Percentiles rank a stretch among this genome's conserved stretches.
phyloP scores from a whole-genome alignment of 805 yeast species.

The Millerozyma acaciae region DNA sequence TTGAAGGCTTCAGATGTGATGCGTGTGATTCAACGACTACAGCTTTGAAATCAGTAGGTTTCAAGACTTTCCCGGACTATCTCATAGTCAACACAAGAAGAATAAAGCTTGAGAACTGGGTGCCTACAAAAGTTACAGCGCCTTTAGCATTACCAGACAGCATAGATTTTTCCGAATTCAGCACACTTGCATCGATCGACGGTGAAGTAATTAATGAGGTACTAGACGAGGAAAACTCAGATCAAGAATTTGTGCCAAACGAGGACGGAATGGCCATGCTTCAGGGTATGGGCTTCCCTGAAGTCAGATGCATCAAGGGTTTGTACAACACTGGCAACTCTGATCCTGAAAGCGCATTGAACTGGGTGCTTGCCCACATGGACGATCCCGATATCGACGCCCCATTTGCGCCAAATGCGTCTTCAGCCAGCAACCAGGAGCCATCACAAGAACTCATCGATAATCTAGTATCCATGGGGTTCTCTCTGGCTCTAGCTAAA shows the following conservation, averaged over 20 bases:
- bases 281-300: slow-evolving; percentile 84
- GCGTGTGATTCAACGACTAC: slow-evolving; percentile 42
- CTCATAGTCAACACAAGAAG: slow-evolving; percentile 73
- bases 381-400: slow-evolving; percentile 78
- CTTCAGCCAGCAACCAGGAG: slow-evolving; percentile 17
- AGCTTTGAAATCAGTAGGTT: slow-evolving; percentile 39
- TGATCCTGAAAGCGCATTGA: slow-evolving; percentile 70
- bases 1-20: slow-evolving; percentile 62
- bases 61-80: slow-evolving; percentile 65
- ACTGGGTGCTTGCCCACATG: slow-evolving; percentile 86
- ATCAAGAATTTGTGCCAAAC: slow-evolving; percentile 48
- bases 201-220: slow-evolving; percentile 23
- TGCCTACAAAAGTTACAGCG: slow-evolving; percentile 74
- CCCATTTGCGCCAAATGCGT: slow-evolving; percentile 39
- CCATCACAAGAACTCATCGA: slow-evolving; percentile 39
- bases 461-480: slow-evolving; percentile 72
- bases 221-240: slow-evolving; percentile 7
- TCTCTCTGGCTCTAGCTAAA: slow-evolving; percentile 56
- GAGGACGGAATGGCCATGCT: slow-evolving; percentile 51
- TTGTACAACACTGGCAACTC: slow-evolving; percentile 68
- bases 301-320: slow-evolving; percentile 60
- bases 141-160: slow-evolving; percentile 54
- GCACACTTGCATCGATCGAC: slow-evolving; percentile 27
- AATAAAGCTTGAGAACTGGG: slow-evolving; percentile 84
- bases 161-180: slow-evolving; percentile 37